These are phyloP conservation scores for Fusarium sp. DNA, from an alignment of 2,329 filamentous ascomycete species.

Conservation along the genomic window DNA sequence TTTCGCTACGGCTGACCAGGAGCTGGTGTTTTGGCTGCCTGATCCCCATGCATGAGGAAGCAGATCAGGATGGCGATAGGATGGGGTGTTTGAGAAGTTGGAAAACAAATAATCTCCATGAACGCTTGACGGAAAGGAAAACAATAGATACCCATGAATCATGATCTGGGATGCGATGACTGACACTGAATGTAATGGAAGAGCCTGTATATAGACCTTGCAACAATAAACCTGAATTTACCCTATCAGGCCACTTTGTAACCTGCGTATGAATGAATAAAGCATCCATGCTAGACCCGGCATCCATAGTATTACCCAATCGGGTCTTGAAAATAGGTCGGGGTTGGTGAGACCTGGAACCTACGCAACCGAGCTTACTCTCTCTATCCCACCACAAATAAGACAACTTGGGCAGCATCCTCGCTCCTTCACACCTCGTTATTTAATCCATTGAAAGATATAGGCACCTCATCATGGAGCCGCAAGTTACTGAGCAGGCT, in stretches of 20 bases:
- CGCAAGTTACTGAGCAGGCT: neutral
- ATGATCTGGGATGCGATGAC: neutral
- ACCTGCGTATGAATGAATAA: neutral
- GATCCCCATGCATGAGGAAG: conserved; percentile 66
- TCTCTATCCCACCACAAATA: neutral
- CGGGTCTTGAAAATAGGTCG: neutral
- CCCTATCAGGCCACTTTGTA: neutral
- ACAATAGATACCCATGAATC: conserved; percentile 32
- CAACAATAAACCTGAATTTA: neutral
- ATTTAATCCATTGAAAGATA: conserved; percentile 37
- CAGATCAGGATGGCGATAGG: neutral
- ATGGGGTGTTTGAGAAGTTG: neutral
- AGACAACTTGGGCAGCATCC: neutral
- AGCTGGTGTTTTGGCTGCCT: conserved; percentile 82
- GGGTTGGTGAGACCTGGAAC: neutral
- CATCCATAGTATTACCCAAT: neutral
- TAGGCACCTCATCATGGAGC: neutral
- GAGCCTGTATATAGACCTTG: conserved; percentile 35
- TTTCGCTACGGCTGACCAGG: conserved; percentile 88
- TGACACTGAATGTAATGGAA: neutral
- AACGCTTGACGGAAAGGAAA: neutral
- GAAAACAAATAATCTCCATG: neutral
- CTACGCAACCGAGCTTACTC: neutral
- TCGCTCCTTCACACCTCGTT: neutral
- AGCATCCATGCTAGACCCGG: neutral